A percentile compares a stretch with the other conserved stretches of the same genome.
Evolutionary conservation across 176 grass and related monocot species (phyloP).

Genomic region (Musa schizocarpa): DNA sequence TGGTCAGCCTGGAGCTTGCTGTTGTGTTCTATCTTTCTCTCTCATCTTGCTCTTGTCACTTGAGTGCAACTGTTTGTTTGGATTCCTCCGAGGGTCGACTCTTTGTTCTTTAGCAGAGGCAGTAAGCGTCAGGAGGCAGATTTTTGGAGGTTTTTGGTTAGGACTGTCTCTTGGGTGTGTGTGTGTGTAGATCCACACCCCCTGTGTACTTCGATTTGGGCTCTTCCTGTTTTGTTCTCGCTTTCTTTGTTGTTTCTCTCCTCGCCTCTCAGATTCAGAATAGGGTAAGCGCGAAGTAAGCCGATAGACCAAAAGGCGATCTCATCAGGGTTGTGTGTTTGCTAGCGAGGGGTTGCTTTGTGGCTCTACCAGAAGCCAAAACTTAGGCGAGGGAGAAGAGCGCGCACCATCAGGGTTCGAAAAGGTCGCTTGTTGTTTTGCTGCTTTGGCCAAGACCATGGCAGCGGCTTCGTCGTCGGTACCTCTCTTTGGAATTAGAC

Average conservation of each 20-base stretch:
- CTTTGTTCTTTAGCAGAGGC: slow-evolving; percentile 13
- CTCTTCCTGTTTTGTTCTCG: not conserved
- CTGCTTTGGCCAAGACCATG: slow-evolving; percentile 2
- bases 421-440: not conserved
- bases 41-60: not conserved
- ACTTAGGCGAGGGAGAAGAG: not conserved
- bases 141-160: slow-evolving; percentile 1
- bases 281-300: too few species aligned
- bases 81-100: not conserved
- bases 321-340: too few species aligned
- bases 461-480: slow-evolving; percentile 12
- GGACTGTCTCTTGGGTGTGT: not conserved
- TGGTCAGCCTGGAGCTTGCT: too few species aligned
- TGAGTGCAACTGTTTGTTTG: slow-evolving; percentile 18
- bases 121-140: not conserved
- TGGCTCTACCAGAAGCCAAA: too few species aligned
- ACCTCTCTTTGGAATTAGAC: not conserved
- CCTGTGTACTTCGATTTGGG: not conserved
- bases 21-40: not conserved
- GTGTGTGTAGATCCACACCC: not conserved
- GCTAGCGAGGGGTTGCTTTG: too few species aligned
- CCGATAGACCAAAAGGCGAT: too few species aligned
- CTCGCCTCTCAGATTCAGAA: too few species aligned
- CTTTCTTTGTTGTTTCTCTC: not conserved
- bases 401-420: too few species aligned